Conservation (phyloP, 345 rosid species). For the Boechera divaricarpa region DNA sequence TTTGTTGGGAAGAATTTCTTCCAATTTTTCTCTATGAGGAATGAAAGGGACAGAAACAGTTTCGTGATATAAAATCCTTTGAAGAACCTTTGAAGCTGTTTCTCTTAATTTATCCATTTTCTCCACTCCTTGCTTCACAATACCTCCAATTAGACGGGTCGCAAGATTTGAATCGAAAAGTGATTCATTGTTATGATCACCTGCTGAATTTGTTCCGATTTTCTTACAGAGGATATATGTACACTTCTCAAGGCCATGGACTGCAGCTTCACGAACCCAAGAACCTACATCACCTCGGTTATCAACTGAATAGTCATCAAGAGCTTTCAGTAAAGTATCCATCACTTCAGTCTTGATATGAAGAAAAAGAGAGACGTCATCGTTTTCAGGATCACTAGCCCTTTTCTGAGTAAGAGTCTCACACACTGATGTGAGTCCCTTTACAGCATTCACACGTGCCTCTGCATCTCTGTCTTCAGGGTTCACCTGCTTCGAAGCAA, state of each 20-base stretch:
- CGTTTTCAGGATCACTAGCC: conserved; percentile 45
- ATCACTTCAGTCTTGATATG: conserved; percentile 84
- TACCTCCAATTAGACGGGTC: conserved; percentile 60
- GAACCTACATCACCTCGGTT: conserved; percentile 99
- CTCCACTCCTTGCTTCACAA: conserved; percentile 89
- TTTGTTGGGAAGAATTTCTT: conserved; percentile 66
- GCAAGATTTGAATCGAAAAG: conserved; percentile 73
- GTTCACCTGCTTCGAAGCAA: conserved; percentile 59
- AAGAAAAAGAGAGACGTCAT: conserved; percentile 55
- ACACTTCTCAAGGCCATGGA: conserved; percentile 88
- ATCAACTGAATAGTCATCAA: conserved; percentile 92
- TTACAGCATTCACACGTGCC: conserved; percentile 93
- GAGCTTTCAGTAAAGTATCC: conserved; percentile 78
- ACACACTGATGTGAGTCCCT: conserved; percentile 84
- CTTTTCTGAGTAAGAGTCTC: conserved; percentile 68
- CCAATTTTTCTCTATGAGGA: conserved; percentile 71
- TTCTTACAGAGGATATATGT: conserved; percentile 71
- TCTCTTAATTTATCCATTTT: conserved; percentile 97
- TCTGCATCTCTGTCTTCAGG: conserved; percentile 96
- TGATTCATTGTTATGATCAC: conserved; percentile 42
- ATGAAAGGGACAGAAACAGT: conserved; percentile 62
- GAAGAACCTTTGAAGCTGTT: conserved; percentile 80
- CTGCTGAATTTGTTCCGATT: conserved; percentile 36
- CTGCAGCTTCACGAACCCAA: conserved; percentile 99
- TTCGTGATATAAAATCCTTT: conserved; percentile 68